Evolutionary conservation across 148 eudicot species (phyloP).

Genomic region (Cornus suecica): DNA sequence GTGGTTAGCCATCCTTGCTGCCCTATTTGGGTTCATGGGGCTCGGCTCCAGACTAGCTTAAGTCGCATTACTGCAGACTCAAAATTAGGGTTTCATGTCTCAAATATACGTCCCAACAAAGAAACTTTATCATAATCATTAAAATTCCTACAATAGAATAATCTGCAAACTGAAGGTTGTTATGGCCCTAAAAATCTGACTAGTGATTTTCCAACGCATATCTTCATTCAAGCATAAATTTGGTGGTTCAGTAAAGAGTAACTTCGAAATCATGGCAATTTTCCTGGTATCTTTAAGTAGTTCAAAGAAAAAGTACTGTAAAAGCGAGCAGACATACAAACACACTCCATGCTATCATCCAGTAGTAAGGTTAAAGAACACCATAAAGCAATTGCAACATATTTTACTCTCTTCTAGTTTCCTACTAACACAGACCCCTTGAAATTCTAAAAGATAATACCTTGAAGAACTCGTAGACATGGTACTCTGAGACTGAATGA

Average conservation of each 20-base stretch:
- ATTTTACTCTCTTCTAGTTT: neutral
- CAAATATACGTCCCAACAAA: neutral
- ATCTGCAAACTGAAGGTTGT: too few species aligned
- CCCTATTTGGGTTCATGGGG: neutral
- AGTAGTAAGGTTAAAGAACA: neutral
- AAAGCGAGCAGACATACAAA: neutral
- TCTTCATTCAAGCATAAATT: too few species aligned
- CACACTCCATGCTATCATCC: neutral
- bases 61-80: neutral
- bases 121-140: too few species aligned
- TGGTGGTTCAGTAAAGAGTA: too few species aligned
- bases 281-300: too few species aligned
- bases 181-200: too few species aligned
- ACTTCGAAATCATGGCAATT: too few species aligned
- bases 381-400: neutral
- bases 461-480: slow-evolving; percentile 81
- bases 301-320: too few species aligned
- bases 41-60: neutral
- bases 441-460: slow-evolving; percentile 23
- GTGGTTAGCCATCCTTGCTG: neutral
- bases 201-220: too few species aligned
- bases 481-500: slow-evolving; percentile 74
- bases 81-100: neutral
- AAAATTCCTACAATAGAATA: too few species aligned
- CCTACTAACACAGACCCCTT: neutral